Evolutionary conservation across 1,284 basidiomycete genomes (phyloP).

Genomic region (Peniophora sp.): DNA sequence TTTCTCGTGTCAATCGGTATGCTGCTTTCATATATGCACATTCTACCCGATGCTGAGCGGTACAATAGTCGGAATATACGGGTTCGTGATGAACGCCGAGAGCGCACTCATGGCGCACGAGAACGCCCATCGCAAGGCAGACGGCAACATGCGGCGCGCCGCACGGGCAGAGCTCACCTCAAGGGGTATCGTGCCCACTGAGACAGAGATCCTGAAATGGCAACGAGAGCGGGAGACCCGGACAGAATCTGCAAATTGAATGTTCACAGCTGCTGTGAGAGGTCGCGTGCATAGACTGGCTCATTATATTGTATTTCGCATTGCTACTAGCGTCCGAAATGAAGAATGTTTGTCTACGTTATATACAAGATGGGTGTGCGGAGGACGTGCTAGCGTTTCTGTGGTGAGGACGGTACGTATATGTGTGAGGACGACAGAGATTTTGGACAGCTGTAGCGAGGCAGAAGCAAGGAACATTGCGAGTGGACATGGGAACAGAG

Average conservation of each 20-base stretch:
- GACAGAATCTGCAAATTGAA: too few species aligned
- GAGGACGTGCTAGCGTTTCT: too few species aligned
- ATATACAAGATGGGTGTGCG: too few species aligned
- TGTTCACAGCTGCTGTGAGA: too few species aligned
- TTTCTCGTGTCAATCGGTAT: slow-evolving; percentile 59
- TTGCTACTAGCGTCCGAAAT: too few species aligned
- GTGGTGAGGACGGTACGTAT: too few species aligned
- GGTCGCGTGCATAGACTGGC: too few species aligned
- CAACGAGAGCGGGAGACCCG: slow-evolving; percentile 31
- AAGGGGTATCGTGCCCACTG: slow-evolving; percentile 71
- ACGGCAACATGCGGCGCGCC: slow-evolving; percentile 63
- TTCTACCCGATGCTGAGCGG: neutral
- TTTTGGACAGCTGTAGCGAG: neutral
- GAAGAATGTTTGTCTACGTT: too few species aligned
- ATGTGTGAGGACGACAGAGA: too few species aligned
- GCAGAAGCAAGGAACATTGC: slow-evolving; percentile 1
- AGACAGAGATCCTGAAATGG: slow-evolving; percentile 80
- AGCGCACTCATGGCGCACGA: slow-evolving; percentile 69
- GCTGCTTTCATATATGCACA: slow-evolving; percentile 1
- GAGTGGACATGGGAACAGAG: slow-evolving; percentile 11
- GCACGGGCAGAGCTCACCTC: slow-evolving; percentile 70
- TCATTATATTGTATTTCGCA: too few species aligned
- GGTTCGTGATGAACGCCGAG: slow-evolving; percentile 72
- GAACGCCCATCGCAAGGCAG: slow-evolving; percentile 51
- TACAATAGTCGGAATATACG: slow-evolving; percentile 51